A percentile compares a stretch with the other conserved stretches of the same genome.
These are phyloP conservation scores for Hypoxylon sp. DNA, from an alignment of 2,329 filamentous ascomycete genomes.

Conservation along the genomic window DNA sequence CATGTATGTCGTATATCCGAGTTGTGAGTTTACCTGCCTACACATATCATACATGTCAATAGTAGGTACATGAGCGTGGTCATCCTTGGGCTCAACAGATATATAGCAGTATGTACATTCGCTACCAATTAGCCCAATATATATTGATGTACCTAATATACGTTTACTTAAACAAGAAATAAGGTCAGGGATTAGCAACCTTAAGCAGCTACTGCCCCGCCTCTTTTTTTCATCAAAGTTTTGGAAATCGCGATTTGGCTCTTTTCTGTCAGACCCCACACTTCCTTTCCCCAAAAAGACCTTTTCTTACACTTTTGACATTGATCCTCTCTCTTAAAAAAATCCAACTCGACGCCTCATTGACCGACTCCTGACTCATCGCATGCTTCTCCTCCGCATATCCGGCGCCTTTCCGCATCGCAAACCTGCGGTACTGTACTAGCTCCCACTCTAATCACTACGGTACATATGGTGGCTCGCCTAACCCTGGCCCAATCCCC, in stretches of 20 bases:
- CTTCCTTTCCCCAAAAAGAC: slow-evolving; percentile 31
- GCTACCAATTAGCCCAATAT: background rate
- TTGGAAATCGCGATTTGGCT: slow-evolving; percentile 40
- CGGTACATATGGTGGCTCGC: slow-evolving; percentile 30
- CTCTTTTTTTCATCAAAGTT: slow-evolving; percentile 23
- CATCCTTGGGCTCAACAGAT: slow-evolving; percentile 13
- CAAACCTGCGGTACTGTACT: slow-evolving; percentile 15
- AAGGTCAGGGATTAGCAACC: slow-evolving; percentile 31
- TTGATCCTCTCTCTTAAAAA: slow-evolving; percentile 17
- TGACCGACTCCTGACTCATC: slow-evolving; percentile 33
- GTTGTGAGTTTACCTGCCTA: slow-evolving; percentile 8
- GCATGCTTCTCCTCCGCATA: slow-evolving; percentile 27
- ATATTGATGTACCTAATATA: slow-evolving; percentile 2
- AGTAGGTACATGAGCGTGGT: slow-evolving; percentile 10
- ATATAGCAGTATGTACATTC: slow-evolving; percentile 1
- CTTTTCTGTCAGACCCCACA: slow-evolving; percentile 37
- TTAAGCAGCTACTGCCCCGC: slow-evolving; percentile 36
- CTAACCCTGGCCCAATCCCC: slow-evolving; percentile 28
- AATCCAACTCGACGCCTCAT: slow-evolving; percentile 4
- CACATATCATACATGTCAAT: slow-evolving; percentile 17
- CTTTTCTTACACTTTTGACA: slow-evolving; percentile 25
- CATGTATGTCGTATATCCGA: slow-evolving; percentile 16
- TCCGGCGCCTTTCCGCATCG: slow-evolving; percentile 24
- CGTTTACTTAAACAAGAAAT: slow-evolving; percentile 26
- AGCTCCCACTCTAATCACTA: slow-evolving; percentile 11